Conservation (phyloP, 139 green algal genomes). For the Closterium sp. region DNA sequence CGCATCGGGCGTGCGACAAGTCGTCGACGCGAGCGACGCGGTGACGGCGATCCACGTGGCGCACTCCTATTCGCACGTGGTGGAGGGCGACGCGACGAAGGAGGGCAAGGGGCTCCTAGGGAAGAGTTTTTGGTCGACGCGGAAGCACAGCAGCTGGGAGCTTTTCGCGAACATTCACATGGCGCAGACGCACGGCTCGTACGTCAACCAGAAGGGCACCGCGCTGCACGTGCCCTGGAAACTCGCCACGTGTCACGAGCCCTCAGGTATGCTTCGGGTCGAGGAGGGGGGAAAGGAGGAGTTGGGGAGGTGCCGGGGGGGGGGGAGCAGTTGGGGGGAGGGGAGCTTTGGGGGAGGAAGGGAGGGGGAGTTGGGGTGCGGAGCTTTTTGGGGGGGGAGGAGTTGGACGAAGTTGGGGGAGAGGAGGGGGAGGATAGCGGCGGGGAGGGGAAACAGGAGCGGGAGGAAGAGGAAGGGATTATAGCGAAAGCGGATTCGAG, state of each 20-base stretch:
- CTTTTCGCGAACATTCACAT: constrained; percentile 40
- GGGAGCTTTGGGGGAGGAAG: neutral
- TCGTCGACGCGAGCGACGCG: constrained; percentile 38
- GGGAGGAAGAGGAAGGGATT: no score
- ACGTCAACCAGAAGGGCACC: constrained; percentile 45
- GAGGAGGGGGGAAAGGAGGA: neutral
- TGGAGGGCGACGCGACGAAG: neutral
- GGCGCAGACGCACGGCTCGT: constrained; percentile 20
- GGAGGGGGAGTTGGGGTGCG: neutral
- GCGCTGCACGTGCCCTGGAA: constrained; percentile 26
- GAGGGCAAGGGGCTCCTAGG: neutral
- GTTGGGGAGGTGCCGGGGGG: no score
- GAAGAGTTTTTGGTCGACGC: constrained; percentile 29
- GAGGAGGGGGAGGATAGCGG: neutral
- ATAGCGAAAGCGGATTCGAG: no score
- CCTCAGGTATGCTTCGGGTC: neutral
- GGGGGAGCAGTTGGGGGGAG: neutral
- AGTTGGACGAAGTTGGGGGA: neutral
- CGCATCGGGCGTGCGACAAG: neutral
- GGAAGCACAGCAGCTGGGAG: constrained; percentile 37
- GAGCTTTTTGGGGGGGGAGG: neutral
- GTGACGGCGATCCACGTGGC: constrained; percentile 37
- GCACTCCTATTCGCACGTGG: constrained; percentile 39
- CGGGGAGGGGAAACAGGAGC: neutral
- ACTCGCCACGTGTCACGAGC: constrained; percentile 29